These are phyloP conservation scores for Debaryomyces robertsiae DNA, from an alignment of 1,139 yeast species.

Conservation along the genomic window DNA sequence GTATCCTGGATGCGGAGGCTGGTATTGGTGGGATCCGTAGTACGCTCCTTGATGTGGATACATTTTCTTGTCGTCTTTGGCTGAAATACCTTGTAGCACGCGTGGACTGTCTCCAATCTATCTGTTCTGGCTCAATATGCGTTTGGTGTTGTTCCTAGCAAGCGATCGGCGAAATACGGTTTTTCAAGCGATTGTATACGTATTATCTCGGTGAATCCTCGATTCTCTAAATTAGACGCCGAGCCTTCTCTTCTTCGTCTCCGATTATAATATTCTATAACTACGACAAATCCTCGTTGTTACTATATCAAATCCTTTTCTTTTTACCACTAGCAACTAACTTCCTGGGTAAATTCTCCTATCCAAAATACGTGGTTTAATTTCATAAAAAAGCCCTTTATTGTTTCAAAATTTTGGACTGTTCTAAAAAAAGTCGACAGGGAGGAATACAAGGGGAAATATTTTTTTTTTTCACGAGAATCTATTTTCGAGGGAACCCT, in stretches of 20 bases:
- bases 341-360: not conserved
- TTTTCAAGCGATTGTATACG: not conserved
- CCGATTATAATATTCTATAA: no score
- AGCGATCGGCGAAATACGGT: not conserved
- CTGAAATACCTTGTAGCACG: not conserved
- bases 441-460: not conserved
- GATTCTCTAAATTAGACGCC: no score
- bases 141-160: not conserved
- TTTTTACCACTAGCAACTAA: no score
- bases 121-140: no score
- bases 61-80: slow-evolving; percentile 1
- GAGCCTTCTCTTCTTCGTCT: no score
- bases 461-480: slow-evolving; percentile 1
- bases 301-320: no score
- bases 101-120: not conserved
- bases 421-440: not conserved
- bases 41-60: slow-evolving; percentile 13
- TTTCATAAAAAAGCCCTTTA: not conserved
- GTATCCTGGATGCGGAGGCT: slow-evolving; percentile 5
- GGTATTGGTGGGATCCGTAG: slow-evolving; percentile 10
- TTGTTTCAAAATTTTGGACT: not conserved
- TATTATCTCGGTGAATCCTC: no score
- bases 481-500: no score
- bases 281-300: no score
- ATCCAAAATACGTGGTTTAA: slow-evolving; percentile 1